Evolutionary conservation across 306 rosid species (phyloP), one percentile per base, ranked within the genome.

Genomic region (Cicer judaicum): DNA sequence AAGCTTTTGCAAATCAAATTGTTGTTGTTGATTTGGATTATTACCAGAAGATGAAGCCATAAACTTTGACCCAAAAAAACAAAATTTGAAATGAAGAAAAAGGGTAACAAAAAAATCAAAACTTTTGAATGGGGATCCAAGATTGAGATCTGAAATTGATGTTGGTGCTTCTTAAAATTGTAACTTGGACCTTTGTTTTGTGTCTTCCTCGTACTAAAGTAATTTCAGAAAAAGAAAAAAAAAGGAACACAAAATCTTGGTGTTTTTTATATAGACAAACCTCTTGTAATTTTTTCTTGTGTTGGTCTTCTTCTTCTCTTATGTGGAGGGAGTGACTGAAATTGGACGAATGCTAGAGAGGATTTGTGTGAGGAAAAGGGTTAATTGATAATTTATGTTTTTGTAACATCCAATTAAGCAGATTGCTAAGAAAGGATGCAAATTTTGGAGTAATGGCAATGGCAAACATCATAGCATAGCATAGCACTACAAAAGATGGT

Each of bases 1-100:
- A 52, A 89, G 85, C 36, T 77, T 83, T n/a, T 83, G 86, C 43
- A 87, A 56, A 84, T 87, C 89, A 69, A 85, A 83, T 60, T 72
- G 83, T 78, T 82, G 88, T 43, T 36, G 59, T 11, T 80, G 86
- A 7, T 54, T 63, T 6, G 53, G 90, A 64, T 80, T 80, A 63
- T 84, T 84, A 64, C 83, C 86, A 63, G 90, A 72, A 21, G 86
- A 29, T 29, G 34, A 81, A 84, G 90, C 88, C 90, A 86, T 86
- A 81, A 64, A 80, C 56, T 64, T 73, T 75, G 79, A 64, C 72
- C 40, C 10, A 34, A 39, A 66, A 39, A 39, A 63, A 34, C 18
- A 16, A 29, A 3, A 10, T 15, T 16, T 15, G 4, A 44, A 76
- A 73, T 63, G 56, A 9, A 69, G 24, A 19, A n/a, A 64, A 78